Base-by-base conservation (phyloP, 495 filamentous ascomycete species). In the Penicillium atrosanguineum region DNA sequence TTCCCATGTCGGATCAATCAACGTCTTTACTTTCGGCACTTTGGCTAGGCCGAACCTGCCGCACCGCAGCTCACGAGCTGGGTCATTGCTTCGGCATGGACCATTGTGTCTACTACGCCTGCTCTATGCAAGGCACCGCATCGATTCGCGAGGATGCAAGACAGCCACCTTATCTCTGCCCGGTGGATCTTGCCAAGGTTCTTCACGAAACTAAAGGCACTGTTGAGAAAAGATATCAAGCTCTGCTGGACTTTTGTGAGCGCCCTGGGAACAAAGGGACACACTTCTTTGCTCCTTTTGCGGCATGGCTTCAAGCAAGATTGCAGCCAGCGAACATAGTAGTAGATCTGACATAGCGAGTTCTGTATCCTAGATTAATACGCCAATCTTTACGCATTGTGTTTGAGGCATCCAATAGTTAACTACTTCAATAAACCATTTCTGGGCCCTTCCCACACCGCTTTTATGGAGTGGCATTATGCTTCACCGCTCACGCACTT, bases 71-170 rank as follows among this genome's bases (percentile, higher is more conserved):
- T 7, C 85, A 88, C 60, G 85, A 89, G 61, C 63, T 89, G 6
- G 83, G 83, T 1, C 86, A 87, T 55, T 88, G 85, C 61, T 78
- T 88, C 43, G 81, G 79, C 0, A 71, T 88, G 5, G 84, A 63
- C 7, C 86, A 88, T 60, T 88, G 85, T 60, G 65, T 79, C 3
- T 90, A 86, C 56, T 87, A 87, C 56, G 86, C 86, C 0, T 89
- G 85, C 56, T 72, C 74, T 26, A 88, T 89, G 85, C 85, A 88
- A 58, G 77, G 82, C 25, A 84, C 79, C 2, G 77, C 77, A 4
- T 72, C 78, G 7, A 65, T 89, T 20, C 67, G 63, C 9, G 87
- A 90, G 65, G 87, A 88, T 64, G 70, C 75, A 12, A 63, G 84
- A 34, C 86, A 89, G 62, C 84, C 85, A 41, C 82, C 83, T 11